Conservation (phyloP, 2,329 filamentous ascomycete species). For the Aspergillus aculeatinus region DNA sequence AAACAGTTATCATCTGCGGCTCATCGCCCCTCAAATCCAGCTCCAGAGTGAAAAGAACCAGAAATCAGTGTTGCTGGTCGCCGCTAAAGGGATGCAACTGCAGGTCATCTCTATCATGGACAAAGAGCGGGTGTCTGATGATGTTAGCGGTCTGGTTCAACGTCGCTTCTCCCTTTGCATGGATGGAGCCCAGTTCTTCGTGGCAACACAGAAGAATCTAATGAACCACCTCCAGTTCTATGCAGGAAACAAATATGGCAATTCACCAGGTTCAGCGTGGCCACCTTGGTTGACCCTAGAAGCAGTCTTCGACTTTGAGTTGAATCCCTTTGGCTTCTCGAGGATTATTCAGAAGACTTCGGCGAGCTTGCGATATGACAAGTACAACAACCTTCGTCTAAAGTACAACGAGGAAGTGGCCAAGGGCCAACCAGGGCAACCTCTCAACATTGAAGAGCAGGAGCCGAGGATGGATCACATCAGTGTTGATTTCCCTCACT, state of each 20-base stretch:
- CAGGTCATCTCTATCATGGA: constrained; percentile 99
- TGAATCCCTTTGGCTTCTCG: constrained; percentile 96
- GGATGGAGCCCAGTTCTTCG: constrained; percentile 98
- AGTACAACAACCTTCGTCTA: constrained; percentile 93
- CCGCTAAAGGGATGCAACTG: constrained; percentile 95
- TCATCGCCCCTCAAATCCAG: constrained; percentile 97
- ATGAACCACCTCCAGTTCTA: constrained; percentile 87
- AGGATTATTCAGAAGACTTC: constrained; percentile 96
- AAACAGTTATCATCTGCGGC: constrained; percentile 88
- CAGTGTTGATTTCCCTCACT: constrained; percentile 93
- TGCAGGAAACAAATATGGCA: constrained; percentile 88
- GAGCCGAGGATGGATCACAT: constrained; percentile 92
- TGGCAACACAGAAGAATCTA: constrained; percentile 90
- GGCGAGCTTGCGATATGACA: constrained; percentile 90
- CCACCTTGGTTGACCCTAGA: constrained; percentile 98
- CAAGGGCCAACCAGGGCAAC: constrained; percentile 54
- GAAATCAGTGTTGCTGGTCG: constrained; percentile 94
- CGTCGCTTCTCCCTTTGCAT: constrained; percentile 90
- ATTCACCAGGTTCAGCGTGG: constrained; percentile 81
- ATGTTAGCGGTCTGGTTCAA: constrained; percentile 92
- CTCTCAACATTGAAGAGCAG: constrained; percentile 44
- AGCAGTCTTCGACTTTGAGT: constrained; percentile 94
- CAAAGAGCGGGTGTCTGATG: constrained; percentile 85
- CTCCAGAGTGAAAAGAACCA: constrained; percentile 97
- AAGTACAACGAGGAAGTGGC: constrained; percentile 96